phyloP scores from a whole-genome alignment of 148 eudicot species.

The Chenopodium album region DNA sequence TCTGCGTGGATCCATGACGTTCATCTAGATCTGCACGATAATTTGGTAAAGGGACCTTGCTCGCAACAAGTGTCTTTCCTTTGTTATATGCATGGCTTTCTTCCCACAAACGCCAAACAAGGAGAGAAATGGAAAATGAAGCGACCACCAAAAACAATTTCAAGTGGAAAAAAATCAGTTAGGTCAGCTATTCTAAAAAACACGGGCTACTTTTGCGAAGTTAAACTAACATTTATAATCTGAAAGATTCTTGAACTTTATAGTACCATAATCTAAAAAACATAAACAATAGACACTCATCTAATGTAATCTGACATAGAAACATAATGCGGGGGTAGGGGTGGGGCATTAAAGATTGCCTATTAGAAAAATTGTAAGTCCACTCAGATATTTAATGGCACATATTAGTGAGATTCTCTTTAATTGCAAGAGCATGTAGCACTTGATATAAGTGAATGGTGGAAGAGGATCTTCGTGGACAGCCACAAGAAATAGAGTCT shows the following conservation, averaged over 20 bases:
- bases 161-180: not conserved
- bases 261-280: not conserved
- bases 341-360: not conserved
- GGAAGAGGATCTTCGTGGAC: too few relatives aligned
- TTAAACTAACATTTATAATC: not conserved
- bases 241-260: not conserved
- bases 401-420: not conserved
- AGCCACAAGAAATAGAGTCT: too few relatives aligned
- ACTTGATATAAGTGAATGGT: too few relatives aligned
- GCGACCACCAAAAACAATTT: not conserved
- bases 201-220: not conserved
- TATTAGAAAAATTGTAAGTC: not conserved
- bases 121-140: constrained; percentile 16
- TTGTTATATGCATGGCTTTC: constrained; percentile 92
- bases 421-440: too few relatives aligned
- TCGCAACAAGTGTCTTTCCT: constrained; percentile 89
- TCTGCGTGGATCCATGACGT: constrained; percentile 84
- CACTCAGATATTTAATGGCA: not conserved
- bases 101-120: constrained; percentile 54
- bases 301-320: not conserved
- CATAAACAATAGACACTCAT: not conserved
- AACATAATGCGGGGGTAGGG: not conserved
- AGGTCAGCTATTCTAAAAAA: not conserved
- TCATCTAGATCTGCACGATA: constrained; percentile 97
- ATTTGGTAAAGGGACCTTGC: constrained; percentile 88